Base-by-base conservation (phyloP, 2,329 filamentous ascomycete genomes). In the Ophiostoma triangulosporum region DNA sequence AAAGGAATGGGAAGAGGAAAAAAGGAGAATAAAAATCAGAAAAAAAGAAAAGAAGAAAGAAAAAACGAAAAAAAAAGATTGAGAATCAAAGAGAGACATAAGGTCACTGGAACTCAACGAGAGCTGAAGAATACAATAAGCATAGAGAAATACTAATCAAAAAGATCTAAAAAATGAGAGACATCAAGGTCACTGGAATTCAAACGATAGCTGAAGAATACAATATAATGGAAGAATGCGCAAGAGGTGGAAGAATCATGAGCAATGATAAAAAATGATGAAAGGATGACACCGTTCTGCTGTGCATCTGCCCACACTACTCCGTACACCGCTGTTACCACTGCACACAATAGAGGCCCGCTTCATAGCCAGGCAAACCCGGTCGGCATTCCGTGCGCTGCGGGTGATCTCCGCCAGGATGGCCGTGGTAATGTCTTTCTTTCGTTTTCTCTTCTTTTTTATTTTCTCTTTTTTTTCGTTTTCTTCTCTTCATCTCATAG, bases 81-180 rank as follows among this genome's bases (percentile, higher is more conserved):
- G n/a, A 36, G 15, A 43, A 31, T 22, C 22, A 50, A 29, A 51
- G 22, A 56, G 33, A 46, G 49, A 20, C 48, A 40, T n/a, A 48
- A 22, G 20, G 14, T 26, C 6, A n/a, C n/a, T n/a, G n/a, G n/a
- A n/a, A n/a, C n/a, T n/a, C n/a, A n/a, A n/a, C n/a, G n/a, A n/a
- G n/a, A n/a, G n/a, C n/a, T n/a, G n/a, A n/a, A n/a, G n/a, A n/a
- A n/a, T n/a, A n/a, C n/a, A n/a, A n/a, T n/a, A n/a, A n/a, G n/a
- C n/a, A n/a, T n/a, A n/a, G n/a, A n/a, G n/a, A n/a, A n/a, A n/a
- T n/a, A n/a, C n/a, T n/a, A n/a, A n/a, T n/a, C n/a, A n/a, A n/a
- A n/a, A n/a, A n/a, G n/a, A n/a, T n/a, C n/a, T n/a, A 51, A 40
- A 52, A 49, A 40, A 50, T 48, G 32, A 49, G 29, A 50, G 43